Conservation (phyloP, 2,329 filamentous ascomycete species). For the Phyllachora maydis region DNA sequence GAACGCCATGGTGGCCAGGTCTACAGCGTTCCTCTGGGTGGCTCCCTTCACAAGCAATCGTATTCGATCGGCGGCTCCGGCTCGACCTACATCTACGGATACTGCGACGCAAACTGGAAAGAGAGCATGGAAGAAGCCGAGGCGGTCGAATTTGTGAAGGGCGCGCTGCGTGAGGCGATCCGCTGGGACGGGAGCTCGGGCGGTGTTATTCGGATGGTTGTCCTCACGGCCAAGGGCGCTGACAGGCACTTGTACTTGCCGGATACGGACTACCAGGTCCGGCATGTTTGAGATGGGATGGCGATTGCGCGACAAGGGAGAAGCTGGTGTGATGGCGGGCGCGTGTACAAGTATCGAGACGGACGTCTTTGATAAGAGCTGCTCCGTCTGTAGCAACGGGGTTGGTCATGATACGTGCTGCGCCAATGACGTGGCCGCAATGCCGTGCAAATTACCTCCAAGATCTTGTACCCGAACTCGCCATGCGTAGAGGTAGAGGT, state of each 20-base stretch:
- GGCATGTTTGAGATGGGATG: slow-evolving; percentile 40
- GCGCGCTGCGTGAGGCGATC: slow-evolving; percentile 79
- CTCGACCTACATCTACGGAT: slow-evolving; percentile 98
- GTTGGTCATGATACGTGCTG: no score
- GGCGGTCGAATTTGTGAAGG: slow-evolving; percentile 84
- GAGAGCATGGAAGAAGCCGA: slow-evolving; percentile 88
- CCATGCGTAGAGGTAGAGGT: no score
- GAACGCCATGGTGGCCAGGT: slow-evolving; percentile 88
- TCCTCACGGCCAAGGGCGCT: slow-evolving; percentile 75
- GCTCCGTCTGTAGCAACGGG: no score
- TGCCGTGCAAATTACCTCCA: no score
- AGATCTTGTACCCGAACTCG: no score
- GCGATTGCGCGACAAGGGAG: no score
- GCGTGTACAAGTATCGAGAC: no score
- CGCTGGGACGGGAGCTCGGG: slow-evolving; percentile 99
- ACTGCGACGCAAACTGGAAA: slow-evolving; percentile 90
- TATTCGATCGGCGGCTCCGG: slow-evolving; percentile 94
- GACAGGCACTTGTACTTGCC: slow-evolving; percentile 90
- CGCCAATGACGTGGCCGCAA: no score
- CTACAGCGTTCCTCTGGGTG: slow-evolving; percentile 90
- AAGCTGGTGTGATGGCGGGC: no score
- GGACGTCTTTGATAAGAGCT: no score
- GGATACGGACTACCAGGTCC: slow-evolving; percentile 65
- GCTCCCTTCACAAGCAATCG: slow-evolving; percentile 90
- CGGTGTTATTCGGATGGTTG: slow-evolving; percentile 94